Evolutionary conservation across 106 monocot genomes (phyloP).

Genomic region (Narthecium ossifragum): DNA sequence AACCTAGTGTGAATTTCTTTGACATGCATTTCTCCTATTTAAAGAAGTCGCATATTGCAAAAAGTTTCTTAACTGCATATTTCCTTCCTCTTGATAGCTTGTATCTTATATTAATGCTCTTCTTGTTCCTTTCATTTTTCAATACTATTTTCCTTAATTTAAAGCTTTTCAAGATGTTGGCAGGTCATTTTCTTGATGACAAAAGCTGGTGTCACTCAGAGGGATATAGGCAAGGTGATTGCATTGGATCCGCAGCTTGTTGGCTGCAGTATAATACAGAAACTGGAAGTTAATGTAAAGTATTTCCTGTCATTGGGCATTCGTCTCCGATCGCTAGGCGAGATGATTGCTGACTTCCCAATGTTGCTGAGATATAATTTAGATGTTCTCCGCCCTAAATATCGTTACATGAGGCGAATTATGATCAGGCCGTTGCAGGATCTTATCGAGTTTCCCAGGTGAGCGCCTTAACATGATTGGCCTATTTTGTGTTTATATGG

Average conservation of each 20-base stretch:
- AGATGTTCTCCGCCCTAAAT: conserved; percentile 79
- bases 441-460: conserved; percentile 94
- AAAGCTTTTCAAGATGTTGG: not conserved
- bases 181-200: conserved; percentile 93
- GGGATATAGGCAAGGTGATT: conserved; percentile 89
- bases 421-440: conserved; percentile 90
- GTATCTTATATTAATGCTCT: too few species aligned
- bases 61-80: too few species aligned
- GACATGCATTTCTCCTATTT: too few species aligned
- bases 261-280: conserved; percentile 76
- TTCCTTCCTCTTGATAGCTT: too few species aligned
- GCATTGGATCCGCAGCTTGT: conserved; percentile 82
- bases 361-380: conserved; percentile 88
- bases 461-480: too few species aligned
- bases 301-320: conserved; percentile 94
- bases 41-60: too few species aligned
- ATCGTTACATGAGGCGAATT: conserved; percentile 65
- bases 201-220: conserved; percentile 68
- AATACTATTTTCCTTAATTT: not conserved
- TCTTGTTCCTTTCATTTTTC: not conserved
- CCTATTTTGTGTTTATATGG: too few species aligned
- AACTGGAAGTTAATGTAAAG: conserved; percentile 83
- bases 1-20: too few species aligned
- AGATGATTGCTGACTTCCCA: conserved; percentile 95
- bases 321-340: conserved; percentile 44